These are phyloP conservation scores for Kwoniella pini DNA, from an alignment of 768 basidiomycete species.

Conservation along the genomic window DNA sequence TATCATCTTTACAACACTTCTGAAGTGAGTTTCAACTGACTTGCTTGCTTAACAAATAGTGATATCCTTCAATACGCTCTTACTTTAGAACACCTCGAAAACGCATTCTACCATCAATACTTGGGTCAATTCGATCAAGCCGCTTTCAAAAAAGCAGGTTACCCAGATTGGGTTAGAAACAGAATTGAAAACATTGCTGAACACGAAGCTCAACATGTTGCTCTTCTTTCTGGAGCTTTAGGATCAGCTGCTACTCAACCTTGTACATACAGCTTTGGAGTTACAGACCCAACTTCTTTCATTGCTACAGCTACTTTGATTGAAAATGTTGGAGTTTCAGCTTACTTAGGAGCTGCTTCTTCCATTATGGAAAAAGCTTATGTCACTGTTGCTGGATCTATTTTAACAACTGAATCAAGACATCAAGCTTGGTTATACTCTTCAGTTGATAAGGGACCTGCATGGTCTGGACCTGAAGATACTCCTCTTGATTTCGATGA, in stretches of 20 bases:
- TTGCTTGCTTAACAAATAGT: constrained; percentile 7
- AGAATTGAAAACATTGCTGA: constrained; percentile 60
- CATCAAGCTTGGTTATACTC: constrained; percentile 67
- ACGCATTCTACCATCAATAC: constrained; percentile 44
- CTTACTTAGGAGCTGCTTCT: constrained; percentile 64
- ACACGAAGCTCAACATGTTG: constrained; percentile 64
- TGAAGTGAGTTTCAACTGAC: too few relatives aligned
- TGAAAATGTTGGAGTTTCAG: constrained; percentile 63
- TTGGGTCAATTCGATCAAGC: constrained; percentile 60
- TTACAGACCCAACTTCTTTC: constrained; percentile 60
- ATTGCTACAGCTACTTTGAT: constrained; percentile 60
- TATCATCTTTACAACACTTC: too few relatives aligned
- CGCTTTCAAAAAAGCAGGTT: constrained; percentile 58
- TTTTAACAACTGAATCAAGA: constrained; percentile 66
- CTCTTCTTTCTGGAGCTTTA: constrained; percentile 59
- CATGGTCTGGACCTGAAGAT: constrained; percentile 67
- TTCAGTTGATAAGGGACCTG: constrained; percentile 58
- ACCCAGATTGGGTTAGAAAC: constrained; percentile 56
- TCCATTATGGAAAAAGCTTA: constrained; percentile 56
- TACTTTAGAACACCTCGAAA: constrained; percentile 55
- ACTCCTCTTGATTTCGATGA: constrained; percentile 57
- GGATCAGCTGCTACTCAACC: constrained; percentile 59
- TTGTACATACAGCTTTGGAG: constrained; percentile 65
- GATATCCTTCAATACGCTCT: constrained; percentile 50
- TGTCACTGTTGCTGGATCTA: constrained; percentile 62